Conservation (phyloP, 2,329 filamentous ascomycete genomes). For the Colletotrichum eleusines region DNA sequence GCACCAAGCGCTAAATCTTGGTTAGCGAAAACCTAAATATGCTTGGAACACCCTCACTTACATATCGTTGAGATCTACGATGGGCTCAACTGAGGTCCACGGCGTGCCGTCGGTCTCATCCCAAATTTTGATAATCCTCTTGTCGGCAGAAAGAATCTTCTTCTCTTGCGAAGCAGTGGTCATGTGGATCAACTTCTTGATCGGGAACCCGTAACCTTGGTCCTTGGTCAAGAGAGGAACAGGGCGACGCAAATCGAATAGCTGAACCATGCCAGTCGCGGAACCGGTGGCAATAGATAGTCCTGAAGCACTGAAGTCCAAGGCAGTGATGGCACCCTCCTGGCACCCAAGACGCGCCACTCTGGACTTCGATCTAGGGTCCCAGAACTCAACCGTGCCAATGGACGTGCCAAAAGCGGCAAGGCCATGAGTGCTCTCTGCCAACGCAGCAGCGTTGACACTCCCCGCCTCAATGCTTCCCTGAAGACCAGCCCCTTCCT, state of each 20-base stretch:
- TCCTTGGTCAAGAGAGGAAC: slow-evolving; percentile 90
- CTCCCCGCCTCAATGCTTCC: slow-evolving; percentile 87
- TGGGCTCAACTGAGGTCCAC: slow-evolving; percentile 95
- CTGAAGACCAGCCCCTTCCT: slow-evolving; percentile 80
- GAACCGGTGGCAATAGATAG: slow-evolving; percentile 88
- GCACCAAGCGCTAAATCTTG: slow-evolving; percentile 74
- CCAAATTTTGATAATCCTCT: slow-evolving; percentile 98
- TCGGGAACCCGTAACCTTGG: slow-evolving; percentile 93
- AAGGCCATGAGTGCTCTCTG: slow-evolving; percentile 89
- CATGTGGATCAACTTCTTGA: slow-evolving; percentile 83
- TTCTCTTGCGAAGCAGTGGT: slow-evolving; percentile 81
- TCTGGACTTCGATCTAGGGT: slow-evolving; percentile 84
- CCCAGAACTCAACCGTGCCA: slow-evolving; percentile 98
- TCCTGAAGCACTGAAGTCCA: slow-evolving; percentile 87
- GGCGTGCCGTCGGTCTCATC: slow-evolving; percentile 84
- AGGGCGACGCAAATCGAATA: slow-evolving; percentile 93
- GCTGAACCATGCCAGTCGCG: slow-evolving; percentile 87
- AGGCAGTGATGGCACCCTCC: slow-evolving; percentile 82
- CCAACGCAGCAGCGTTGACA: slow-evolving; percentile 88
- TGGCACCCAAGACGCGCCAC: slow-evolving; percentile 80
- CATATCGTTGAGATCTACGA: slow-evolving; percentile 94
- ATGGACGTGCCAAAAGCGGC: slow-evolving; percentile 93
- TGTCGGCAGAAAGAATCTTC: slow-evolving; percentile 93
- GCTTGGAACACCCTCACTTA: slow-evolving; percentile 6
- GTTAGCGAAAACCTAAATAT: slow-evolving; percentile 5